Conservation (phyloP, 2,329 filamentous ascomycete species). For the Didymella pinodella region DNA sequence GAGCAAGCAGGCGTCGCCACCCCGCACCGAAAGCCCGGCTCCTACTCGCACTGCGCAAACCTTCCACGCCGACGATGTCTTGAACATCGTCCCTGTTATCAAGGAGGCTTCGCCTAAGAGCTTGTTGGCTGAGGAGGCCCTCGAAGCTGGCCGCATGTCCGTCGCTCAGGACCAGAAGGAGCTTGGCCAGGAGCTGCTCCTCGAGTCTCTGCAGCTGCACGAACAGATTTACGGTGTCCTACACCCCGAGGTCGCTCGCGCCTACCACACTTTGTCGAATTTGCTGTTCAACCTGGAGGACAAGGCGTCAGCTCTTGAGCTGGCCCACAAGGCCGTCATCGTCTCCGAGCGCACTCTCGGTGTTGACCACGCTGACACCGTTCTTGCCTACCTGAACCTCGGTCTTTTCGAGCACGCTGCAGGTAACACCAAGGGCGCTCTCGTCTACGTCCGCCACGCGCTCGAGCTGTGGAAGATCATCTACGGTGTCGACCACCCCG, state of each 20-base stretch:
- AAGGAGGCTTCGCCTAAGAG: constrained; percentile 95
- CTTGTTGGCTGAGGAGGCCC: constrained; percentile 88
- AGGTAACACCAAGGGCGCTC: constrained; percentile 86
- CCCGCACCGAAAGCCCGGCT: constrained; percentile 52
- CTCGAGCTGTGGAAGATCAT: constrained; percentile 97
- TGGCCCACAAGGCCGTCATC: constrained; percentile 95
- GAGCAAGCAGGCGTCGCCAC: constrained; percentile 63
- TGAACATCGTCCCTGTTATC: constrained; percentile 92
- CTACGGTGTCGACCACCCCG: constrained; percentile 90
- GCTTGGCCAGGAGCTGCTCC: constrained; percentile 89
- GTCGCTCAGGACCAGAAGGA: constrained; percentile 94
- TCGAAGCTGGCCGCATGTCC: constrained; percentile 96
- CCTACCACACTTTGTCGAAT: constrained; percentile 95
- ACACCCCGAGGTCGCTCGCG: constrained; percentile 92
- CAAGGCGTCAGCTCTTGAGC: constrained; percentile 92
- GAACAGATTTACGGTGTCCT: constrained; percentile 99
- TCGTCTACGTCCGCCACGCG: constrained; percentile 89
- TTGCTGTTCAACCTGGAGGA: constrained; percentile 98
- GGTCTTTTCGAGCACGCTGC: constrained; percentile 92
- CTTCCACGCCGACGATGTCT: constrained; percentile 83
- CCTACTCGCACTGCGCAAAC: constrained; percentile 63
- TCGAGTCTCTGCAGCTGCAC: constrained; percentile 95
- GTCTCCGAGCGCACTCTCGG: constrained; percentile 94
- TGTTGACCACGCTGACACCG: constrained; percentile 90
- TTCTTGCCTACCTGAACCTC: constrained; percentile 94